Evolutionary conservation across 2,329 filamentous ascomycete species (phyloP).

Genomic region (Gnomoniopsis sp.): DNA sequence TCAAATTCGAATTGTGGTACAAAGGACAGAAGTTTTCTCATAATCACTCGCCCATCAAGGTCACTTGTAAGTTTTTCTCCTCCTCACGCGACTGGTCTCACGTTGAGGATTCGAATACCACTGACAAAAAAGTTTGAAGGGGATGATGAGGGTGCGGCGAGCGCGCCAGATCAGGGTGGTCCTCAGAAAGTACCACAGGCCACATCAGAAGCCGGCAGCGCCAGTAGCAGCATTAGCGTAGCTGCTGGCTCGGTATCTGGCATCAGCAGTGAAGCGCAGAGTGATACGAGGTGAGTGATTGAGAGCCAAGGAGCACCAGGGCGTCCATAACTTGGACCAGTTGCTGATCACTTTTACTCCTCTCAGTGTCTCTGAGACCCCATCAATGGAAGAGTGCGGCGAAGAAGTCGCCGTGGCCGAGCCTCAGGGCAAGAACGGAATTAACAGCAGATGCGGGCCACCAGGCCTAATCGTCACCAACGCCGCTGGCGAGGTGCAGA

Average conservation of each 20-base stretch:
- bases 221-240: conserved; percentile 2
- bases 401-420: background rate
- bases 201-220: conserved; percentile 10
- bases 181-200: background rate
- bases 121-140: background rate
- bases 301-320: background rate
- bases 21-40: conserved; percentile 35
- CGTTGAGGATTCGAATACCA: background rate
- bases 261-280: conserved; percentile 3
- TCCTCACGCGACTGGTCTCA: background rate
- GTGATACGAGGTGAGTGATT: conserved; percentile 12
- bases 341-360: background rate
- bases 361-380: background rate
- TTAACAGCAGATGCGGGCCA: background rate
- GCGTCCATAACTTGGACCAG: background rate
- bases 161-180: background rate
- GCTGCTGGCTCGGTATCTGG: conserved; percentile 15
- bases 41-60: conserved; percentile 34
- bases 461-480: background rate
- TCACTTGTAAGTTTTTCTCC: conserved; percentile 24
- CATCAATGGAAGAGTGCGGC: background rate
- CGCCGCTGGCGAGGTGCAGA: background rate
- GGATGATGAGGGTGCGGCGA: conserved; percentile 1
- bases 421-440: background rate
- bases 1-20: conserved; percentile 44